phyloP scores from a whole-genome alignment of 2,329 filamentous ascomycete genomes.

The Ilyonectria destructans region DNA sequence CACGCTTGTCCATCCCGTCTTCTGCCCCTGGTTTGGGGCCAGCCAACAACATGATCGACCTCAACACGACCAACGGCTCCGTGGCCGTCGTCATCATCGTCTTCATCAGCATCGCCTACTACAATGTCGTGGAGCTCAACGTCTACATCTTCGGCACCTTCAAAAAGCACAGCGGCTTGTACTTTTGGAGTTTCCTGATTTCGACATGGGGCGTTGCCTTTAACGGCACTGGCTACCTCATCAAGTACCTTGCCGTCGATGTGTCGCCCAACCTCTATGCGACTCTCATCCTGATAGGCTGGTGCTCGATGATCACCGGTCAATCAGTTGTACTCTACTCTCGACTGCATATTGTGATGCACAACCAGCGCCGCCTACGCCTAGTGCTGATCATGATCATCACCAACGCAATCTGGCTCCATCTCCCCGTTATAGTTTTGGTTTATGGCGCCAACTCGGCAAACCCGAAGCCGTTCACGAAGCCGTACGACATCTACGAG shows the following conservation, averaged over 20 bases:
- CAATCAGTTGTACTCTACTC: constrained; percentile 76
- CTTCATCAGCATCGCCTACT: constrained; percentile 49
- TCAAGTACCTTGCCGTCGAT: constrained; percentile 53
- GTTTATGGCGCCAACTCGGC: constrained; percentile 66
- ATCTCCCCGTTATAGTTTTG: constrained; percentile 69
- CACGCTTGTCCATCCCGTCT: background rate
- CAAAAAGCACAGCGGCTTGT: constrained; percentile 52
- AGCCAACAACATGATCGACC: constrained; percentile 16
- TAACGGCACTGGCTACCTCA: constrained; percentile 62
- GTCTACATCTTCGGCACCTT: constrained; percentile 53
- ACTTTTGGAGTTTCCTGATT: constrained; percentile 57
- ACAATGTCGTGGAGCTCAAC: constrained; percentile 55
- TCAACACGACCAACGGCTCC: constrained; percentile 35
- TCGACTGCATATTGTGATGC: constrained; percentile 72
- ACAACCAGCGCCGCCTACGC: constrained; percentile 64
- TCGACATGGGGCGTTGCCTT: constrained; percentile 53
- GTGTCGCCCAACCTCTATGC: constrained; percentile 37
- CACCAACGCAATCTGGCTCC: constrained; percentile 66
- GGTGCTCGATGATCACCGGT: constrained; percentile 71
- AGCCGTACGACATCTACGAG: constrained; percentile 63
- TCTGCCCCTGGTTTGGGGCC: constrained; percentile 1
- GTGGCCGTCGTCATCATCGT: constrained; percentile 41
- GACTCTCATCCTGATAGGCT: constrained; percentile 52
- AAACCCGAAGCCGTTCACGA: constrained; percentile 40
- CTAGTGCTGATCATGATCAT: constrained; percentile 73